Percentiles rank a stretch among this genome's conserved stretches.
Conservation (phyloP, 345 rosid genomes). For the Cardamine occulta region DNA sequence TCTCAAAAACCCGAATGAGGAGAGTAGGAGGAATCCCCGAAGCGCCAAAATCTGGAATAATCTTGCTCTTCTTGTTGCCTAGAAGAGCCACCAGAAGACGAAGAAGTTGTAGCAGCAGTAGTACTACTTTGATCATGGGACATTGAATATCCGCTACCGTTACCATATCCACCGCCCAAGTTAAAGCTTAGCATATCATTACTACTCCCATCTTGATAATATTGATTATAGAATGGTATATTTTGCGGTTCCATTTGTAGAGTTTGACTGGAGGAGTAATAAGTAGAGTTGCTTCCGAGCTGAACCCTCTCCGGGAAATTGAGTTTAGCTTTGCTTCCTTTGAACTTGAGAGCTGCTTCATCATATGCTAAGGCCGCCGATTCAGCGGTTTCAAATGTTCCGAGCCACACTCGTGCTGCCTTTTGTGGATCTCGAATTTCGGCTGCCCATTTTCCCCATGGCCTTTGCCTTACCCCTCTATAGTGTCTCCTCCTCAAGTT, state of each 20-base stretch:
- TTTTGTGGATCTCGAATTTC: slow-evolving; percentile 66
- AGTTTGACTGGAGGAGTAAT: slow-evolving; percentile 34
- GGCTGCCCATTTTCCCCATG: slow-evolving; percentile 76
- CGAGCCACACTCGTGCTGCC: slow-evolving; percentile 73
- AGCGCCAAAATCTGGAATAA: slow-evolving; percentile 34
- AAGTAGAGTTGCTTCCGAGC: slow-evolving; percentile 27
- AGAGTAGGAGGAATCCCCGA: slow-evolving; percentile 43
- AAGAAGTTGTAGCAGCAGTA: slow-evolving; percentile 35
- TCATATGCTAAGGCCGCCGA: slow-evolving; percentile 81
- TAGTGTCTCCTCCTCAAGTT: slow-evolving; percentile 52
- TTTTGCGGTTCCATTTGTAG: slow-evolving; percentile 19
- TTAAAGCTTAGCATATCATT: slow-evolving; percentile 33
- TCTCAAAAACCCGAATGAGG: slow-evolving; percentile 30
- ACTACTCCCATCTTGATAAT: slow-evolving; percentile 37
- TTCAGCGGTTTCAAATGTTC: slow-evolving; percentile 79
- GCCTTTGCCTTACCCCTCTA: slow-evolving; percentile 70
- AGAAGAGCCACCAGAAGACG: slow-evolving; percentile 46
- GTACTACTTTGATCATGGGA: slow-evolving; percentile 32
- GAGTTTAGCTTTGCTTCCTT: slow-evolving; percentile 83
- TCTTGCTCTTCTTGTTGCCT: slow-evolving; percentile 45
- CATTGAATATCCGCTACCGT: slow-evolving; percentile 23
- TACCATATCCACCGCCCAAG: slow-evolving; percentile 28
- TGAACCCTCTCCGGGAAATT: slow-evolving; percentile 79
- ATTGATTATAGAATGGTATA: slow-evolving; percentile 29
- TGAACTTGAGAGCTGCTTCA: slow-evolving; percentile 77